These are phyloP conservation scores for Staphylotrichum tortipilum DNA, from an alignment of 495 filamentous ascomycete species.

Conservation along the genomic window DNA sequence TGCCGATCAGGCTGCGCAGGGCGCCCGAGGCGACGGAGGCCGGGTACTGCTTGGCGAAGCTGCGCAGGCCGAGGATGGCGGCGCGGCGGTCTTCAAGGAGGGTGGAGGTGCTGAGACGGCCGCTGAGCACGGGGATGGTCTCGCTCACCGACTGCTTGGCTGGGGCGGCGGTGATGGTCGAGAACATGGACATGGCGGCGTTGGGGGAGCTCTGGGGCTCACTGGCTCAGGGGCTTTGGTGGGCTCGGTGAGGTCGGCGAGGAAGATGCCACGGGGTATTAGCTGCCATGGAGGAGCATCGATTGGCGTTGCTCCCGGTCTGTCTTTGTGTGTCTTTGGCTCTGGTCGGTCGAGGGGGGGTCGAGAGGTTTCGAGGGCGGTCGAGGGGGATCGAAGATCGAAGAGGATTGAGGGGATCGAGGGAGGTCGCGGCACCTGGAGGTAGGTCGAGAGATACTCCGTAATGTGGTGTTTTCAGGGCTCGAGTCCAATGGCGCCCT, in stretches of 20 bases:
- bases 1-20: constrained; percentile 74
- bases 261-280: background rate
- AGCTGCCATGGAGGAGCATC: constrained; percentile 16
- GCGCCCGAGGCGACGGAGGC: constrained; percentile 93
- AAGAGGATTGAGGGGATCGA: too few species aligned
- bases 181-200: constrained; percentile 58
- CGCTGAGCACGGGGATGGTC: constrained; percentile 81
- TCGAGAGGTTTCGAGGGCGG: too few species aligned
- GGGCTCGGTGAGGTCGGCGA: background rate
- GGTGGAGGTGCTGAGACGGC: constrained; percentile 76
- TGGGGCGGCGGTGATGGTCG: constrained; percentile 74
- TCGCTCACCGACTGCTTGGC: constrained; percentile 93
- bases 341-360: too few species aligned
- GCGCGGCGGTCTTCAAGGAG: constrained; percentile 89
- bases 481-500: background rate
- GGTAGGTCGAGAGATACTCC: too few species aligned
- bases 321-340: background rate
- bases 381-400: too few species aligned
- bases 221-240: too few species aligned
- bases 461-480: too few species aligned
- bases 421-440: too few species aligned
- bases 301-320: too few species aligned
- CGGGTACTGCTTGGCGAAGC: constrained; percentile 92
- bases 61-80: constrained; percentile 84
- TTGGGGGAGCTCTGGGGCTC: too few species aligned